Base-by-base conservation (phyloP, 2,329 filamentous ascomycete species). In the Sporothrix protearum region DNA sequence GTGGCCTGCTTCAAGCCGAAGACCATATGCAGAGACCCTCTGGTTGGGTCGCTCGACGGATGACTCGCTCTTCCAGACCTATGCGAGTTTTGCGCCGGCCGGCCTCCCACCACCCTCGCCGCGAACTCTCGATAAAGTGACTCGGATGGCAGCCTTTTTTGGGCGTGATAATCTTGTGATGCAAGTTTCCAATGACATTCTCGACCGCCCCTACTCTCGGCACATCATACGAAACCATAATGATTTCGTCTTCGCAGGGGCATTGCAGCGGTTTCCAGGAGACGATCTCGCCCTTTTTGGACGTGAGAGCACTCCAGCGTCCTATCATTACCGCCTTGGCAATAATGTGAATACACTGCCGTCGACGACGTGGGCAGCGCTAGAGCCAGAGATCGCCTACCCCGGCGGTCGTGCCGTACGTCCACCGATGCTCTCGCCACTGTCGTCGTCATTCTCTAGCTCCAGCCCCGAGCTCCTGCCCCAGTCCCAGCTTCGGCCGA, bases 1-100 rank as follows among this genome's bases (percentile, higher is more conserved):
- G 47, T 68, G 33, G 49, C 33, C 47, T 68, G n/a, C 66, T 68
- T 3, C 30, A 68, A 22, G 49, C 66, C 30, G 66, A 68, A 45
- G 33, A 42, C n/a, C 19, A 55, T 4, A 9, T 28, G 45, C 64
- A 30, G 14, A 28, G 9, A 14, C 16, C 45, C 5, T n/a, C 14
- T 67, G 10, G 7, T 10, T 4, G 45, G 45, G 25, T 28, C 28
- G 28, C 47, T 51, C n/a, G 45, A 22, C 33, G 28, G 30, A 28
- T 28, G 22, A 25, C 5, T 10, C 14, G n/a, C 8, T 42, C 10
- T 42, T 47, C 42, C 10, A 42, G 6, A 42, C 6, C 6, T 42
- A 12, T 42, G 39, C 39, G 14, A 12, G 9, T 7, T 42, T 42
- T 42, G 36, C 61, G 19, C 36, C 61, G 1, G 33, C 66, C 3